Conservation (phyloP, 306 rosid species). For the Purshia tridentata region DNA sequence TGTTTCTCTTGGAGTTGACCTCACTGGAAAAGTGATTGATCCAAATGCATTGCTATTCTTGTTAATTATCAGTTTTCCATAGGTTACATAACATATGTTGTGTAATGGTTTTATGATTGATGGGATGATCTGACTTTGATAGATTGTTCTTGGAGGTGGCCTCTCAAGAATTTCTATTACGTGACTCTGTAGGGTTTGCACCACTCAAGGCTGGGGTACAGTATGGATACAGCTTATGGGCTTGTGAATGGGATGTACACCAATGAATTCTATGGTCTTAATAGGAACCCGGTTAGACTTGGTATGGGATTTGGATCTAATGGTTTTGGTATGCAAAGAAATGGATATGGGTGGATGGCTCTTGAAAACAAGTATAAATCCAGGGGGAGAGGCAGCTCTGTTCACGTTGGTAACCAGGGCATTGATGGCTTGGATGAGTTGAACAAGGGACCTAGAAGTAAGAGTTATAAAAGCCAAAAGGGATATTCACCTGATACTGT, state of each 20-base stretch:
- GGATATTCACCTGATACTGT: slow-evolving; percentile 49
- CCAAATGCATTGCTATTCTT: background rate
- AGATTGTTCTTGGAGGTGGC: slow-evolving; percentile 3
- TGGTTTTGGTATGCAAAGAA: slow-evolving; percentile 66
- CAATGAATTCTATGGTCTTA: slow-evolving; percentile 63
- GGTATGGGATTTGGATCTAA: slow-evolving; percentile 77
- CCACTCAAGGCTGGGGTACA: slow-evolving; percentile 72
- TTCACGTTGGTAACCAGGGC: slow-evolving; percentile 76
- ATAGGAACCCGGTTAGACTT: slow-evolving; percentile 64
- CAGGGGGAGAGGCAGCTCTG: slow-evolving; percentile 65
- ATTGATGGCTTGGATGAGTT: slow-evolving; percentile 86
- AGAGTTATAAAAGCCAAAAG: slow-evolving; percentile 67
- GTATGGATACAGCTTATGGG: slow-evolving; percentile 63
- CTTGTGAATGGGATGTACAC: slow-evolving; percentile 65
- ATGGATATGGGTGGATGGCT: slow-evolving; percentile 70
- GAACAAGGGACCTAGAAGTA: slow-evolving; percentile 90
- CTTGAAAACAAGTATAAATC: slow-evolving; percentile 73
- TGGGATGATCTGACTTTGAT: background rate
- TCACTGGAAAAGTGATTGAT: background rate
- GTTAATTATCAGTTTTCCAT: background rate
- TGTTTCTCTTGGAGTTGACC: background rate
- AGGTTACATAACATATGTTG: background rate
- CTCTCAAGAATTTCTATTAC: background rate
- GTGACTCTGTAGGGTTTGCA: slow-evolving; percentile 57
- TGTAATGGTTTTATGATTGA: background rate